These are phyloP conservation scores for Alternaria solani DNA, from an alignment of 2,329 filamentous ascomycete genomes.

Conservation along the genomic window DNA sequence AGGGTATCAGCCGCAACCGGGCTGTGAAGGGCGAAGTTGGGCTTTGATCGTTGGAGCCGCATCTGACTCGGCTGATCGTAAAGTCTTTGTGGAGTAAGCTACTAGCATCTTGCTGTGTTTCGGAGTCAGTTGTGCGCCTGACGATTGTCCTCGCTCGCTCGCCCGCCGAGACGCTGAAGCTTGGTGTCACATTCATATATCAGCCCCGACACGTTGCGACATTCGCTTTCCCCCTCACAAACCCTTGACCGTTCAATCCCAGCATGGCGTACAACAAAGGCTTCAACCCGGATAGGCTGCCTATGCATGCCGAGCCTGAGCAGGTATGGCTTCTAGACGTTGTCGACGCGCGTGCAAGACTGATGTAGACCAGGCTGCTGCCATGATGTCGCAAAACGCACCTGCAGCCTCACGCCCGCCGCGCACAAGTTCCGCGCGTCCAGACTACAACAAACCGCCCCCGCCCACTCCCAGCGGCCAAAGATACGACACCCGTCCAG, in stretches of 20 bases:
- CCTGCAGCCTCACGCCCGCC: slow-evolving; percentile 37
- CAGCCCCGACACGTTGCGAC: slow-evolving; percentile 15
- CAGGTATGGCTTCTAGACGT: slow-evolving; percentile 59
- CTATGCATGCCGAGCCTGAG: slow-evolving; percentile 85
- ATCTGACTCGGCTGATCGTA: slow-evolving; percentile 7
- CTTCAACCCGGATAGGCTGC: slow-evolving; percentile 93
- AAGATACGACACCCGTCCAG: slow-evolving; percentile 48
- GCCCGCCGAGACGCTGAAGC: slow-evolving; percentile 19
- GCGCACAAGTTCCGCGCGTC: slow-evolving; percentile 45
- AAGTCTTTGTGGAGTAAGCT: not conserved
- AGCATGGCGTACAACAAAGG: slow-evolving; percentile 92
- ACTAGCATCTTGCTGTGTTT: slow-evolving; percentile 11
- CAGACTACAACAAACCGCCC: slow-evolving; percentile 56
- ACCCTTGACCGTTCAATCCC: slow-evolving; percentile 13
- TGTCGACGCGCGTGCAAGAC: not conserved
- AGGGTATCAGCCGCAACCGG: slow-evolving; percentile 36
- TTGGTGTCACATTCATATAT: slow-evolving; percentile 27
- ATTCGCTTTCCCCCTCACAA: slow-evolving; percentile 8
- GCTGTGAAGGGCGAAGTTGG: slow-evolving; percentile 34
- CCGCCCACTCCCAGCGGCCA: slow-evolving; percentile 38
- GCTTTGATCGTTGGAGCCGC: slow-evolving; percentile 23
- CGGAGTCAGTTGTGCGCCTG: slow-evolving; percentile 10
- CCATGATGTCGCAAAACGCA: slow-evolving; percentile 47
- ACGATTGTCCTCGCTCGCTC: slow-evolving; percentile 10
- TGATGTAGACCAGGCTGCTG: slow-evolving; percentile 50